Conservation (phyloP, 352 stramenopile genomes). For the Phytophthora sojae region DNA sequence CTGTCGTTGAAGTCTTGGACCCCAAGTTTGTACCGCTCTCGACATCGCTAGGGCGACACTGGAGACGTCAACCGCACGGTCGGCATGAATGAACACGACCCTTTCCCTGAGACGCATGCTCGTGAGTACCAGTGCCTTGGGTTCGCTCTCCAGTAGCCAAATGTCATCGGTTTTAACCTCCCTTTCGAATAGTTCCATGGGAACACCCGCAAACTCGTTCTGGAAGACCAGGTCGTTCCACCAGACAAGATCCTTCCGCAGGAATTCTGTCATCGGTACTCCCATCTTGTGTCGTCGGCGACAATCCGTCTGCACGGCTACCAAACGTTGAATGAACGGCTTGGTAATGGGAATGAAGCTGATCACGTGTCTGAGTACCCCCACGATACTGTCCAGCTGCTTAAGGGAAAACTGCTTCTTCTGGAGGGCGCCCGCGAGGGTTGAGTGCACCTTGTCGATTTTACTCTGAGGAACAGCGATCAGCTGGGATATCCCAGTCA, state of each 20-base stretch:
- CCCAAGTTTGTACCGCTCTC: no score
- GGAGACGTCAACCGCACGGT: no score
- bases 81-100: no score
- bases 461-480: neutral
- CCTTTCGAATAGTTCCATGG: no score
- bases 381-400: neutral
- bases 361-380: neutral
- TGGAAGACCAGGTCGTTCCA: no score
- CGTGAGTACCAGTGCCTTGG: no score
- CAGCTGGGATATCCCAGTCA: neutral
- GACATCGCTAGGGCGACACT: no score
- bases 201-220: no score
- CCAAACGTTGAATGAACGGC: neutral
- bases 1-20: no score
- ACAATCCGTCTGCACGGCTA: neutral
- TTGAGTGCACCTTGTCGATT: neutral
- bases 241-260: neutral
- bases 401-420: neutral
- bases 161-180: no score
- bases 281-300: neutral
- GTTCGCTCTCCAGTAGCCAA: no score
- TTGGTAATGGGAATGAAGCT: neutral
- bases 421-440: neutral
- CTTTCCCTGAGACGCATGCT: no score
- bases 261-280: neutral